A percentile compares a stretch with the other conserved stretches of the same genome.
These are phyloP conservation scores for Takashimella tepidaria DNA, from an alignment of 1,284 basidiomycete genomes.

Conservation along the genomic window DNA sequence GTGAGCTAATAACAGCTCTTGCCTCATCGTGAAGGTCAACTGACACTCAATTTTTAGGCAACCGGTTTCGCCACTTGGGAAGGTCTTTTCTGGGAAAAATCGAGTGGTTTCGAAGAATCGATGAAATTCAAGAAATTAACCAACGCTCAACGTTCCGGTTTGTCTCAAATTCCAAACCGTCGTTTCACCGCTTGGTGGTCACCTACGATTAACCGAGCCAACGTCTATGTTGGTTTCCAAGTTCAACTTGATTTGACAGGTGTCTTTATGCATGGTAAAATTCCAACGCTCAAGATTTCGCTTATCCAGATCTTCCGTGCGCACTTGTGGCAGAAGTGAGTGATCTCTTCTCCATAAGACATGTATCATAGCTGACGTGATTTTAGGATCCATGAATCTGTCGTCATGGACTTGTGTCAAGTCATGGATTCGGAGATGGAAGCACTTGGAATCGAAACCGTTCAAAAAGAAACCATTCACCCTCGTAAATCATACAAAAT, in stretches of 20 bases:
- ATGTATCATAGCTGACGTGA: no score
- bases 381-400: conserved; percentile 60
- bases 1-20: conserved; percentile 58
- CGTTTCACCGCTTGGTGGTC: conserved; percentile 99
- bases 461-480: conserved; percentile 70
- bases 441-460: conserved; percentile 96
- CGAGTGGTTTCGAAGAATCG: conserved; percentile 78
- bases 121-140: conserved; percentile 89
- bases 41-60: not conserved
- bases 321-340: conserved; percentile 92
- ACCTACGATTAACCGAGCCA: conserved; percentile 85
- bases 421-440: conserved; percentile 99
- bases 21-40: not conserved
- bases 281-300: conserved; percentile 91
- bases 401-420: conserved; percentile 98
- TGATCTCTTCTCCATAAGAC: not conserved
- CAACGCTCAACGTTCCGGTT: conserved; percentile 63
- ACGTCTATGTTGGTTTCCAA: conserved; percentile 98
- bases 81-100: conserved; percentile 91
- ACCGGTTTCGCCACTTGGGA: conserved; percentile 20
- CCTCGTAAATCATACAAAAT: conserved; percentile 99
- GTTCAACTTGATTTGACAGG: conserved; percentile 94
- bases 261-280: conserved; percentile 84
- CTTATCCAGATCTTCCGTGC: conserved; percentile 98
- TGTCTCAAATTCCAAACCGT: conserved; percentile 86